Evolutionary conservation across 805 yeast species (phyloP).

Genomic region (Nakazawaea holstii): DNA sequence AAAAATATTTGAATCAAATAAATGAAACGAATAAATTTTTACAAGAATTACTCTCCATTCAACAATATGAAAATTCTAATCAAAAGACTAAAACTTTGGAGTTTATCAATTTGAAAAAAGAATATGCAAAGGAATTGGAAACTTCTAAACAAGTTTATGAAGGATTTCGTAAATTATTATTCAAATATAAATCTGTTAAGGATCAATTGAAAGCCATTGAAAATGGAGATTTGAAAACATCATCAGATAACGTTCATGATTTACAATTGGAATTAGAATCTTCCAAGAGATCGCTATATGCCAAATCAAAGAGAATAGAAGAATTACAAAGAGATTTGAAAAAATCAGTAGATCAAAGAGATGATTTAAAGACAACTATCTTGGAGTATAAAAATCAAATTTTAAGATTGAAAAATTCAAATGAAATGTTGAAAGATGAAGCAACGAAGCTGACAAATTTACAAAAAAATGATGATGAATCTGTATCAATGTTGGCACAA

Average conservation of each 20-base stretch:
- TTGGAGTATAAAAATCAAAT: conserved; percentile 11
- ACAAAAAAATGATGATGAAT: background rate
- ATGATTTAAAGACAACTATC: conserved; percentile 12
- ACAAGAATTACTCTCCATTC: conserved; percentile 17
- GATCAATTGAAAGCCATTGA: conserved; percentile 1
- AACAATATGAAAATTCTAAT: conserved; percentile 8
- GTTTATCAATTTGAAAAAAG: conserved; percentile 21
- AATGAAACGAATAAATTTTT: conserved; percentile 18
- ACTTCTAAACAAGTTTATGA: conserved; percentile 25
- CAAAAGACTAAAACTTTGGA: conserved; percentile 12
- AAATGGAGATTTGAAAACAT: conserved; percentile 10
- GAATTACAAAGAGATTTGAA: conserved; percentile 12
- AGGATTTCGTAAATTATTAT: conserved; percentile 25
- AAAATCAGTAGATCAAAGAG: conserved; percentile 17
- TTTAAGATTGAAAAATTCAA: conserved; percentile 6
- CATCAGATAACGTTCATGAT: conserved; percentile 15
- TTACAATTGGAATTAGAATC: conserved; percentile 19
- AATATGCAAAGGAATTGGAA: conserved; percentile 25
- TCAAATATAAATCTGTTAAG: conserved; percentile 24
- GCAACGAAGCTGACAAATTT: background rate
- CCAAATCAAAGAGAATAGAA: conserved; percentile 18
- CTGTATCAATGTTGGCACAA: background rate
- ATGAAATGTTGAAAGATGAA: conserved; percentile 2
- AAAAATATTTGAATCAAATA: conserved; percentile 10
- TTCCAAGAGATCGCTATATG: conserved; percentile 18